Percentiles rank a stretch among this genome's conserved stretches.
Conservation (phyloP, 495 filamentous ascomycete genomes). For the Xeromyces bisporus region DNA sequence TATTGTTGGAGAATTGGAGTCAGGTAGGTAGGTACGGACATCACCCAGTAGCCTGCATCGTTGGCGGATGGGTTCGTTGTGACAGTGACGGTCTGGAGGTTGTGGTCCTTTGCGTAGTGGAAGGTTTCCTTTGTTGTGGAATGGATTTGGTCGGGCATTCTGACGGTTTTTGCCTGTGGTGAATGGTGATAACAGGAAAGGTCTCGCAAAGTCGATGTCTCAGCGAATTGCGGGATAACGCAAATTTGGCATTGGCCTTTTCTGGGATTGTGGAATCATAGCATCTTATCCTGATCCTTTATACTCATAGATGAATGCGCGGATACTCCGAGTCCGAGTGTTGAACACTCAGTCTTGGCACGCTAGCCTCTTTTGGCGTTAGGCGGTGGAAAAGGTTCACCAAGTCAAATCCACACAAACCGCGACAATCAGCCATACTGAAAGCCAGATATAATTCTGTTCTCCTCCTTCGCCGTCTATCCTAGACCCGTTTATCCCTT, state of each 20-base stretch:
- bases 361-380: slow-evolving; percentile 10
- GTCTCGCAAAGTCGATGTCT: no score
- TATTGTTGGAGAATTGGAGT: background rate
- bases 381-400: slow-evolving; percentile 18
- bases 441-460: no score
- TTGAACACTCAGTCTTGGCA: slow-evolving; percentile 9
- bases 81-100: slow-evolving; percentile 18
- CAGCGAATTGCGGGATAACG: no score
- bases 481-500: no score
- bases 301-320: no score
- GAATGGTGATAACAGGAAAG: slow-evolving; percentile 4
- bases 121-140: slow-evolving; percentile 8
- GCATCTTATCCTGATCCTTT: no score
- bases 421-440: slow-evolving; percentile 1
- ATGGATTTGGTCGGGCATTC: slow-evolving; percentile 4
- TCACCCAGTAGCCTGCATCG: slow-evolving; percentile 27
- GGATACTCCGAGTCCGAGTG: no score
- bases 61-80: slow-evolving; percentile 8
- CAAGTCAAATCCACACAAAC: slow-evolving; percentile 28
- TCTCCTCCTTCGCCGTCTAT: no score
- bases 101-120: slow-evolving; percentile 14
- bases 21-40: slow-evolving; percentile 14
- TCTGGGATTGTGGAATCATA: no score
- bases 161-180: background rate
- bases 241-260: no score